Base-by-base conservation (phyloP, 768 basidiomycete genomes). In the Suillus alpinus region DNA sequence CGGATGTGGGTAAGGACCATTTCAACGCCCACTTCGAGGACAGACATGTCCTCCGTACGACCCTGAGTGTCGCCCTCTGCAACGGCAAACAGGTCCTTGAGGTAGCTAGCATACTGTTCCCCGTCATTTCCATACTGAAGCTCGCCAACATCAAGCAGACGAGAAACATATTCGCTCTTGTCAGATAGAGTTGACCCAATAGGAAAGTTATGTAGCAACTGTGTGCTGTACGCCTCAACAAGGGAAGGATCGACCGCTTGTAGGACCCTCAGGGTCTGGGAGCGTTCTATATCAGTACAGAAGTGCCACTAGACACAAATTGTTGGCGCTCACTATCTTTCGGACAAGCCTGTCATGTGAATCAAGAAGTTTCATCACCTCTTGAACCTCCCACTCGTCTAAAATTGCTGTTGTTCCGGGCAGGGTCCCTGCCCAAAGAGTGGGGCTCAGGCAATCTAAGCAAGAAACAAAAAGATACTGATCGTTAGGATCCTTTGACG, bases 371-470 rank as follows among this genome's bases (percentile, higher is more conserved):
- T 80, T 81, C 85, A 94, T 89, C 23, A 93, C 77, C 37, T 78
- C 76, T 56, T 87, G 87, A 41, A 94, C 91, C 57, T 93, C 91
- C 80, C 82, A 83, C 58, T 78, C 83, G n/a, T 90, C 86, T 50
- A 93, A 71, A 9, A 84, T 73, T 1, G 85, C 76, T 39, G 81
- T 79, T 20, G 81, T 71, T 6, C 80, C 78, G 4, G 78, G 71
- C 7, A 70, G 74, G 9, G 81, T 85, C 13, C 91, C 92, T 7
- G 89, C 87, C 92, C 92, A 94, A 23, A 84, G 63, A 20, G 69
- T 70, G 6, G 84, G 80, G 64, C 86, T 81, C 13, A 91, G 63
- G 43, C 79, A 83, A 43, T 80, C 76, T 53, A 94, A 69, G 63
- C 89, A 91, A 1, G 79, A 75, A 12, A 94, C 67, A 66, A 92